phyloP scores from a whole-genome alignment of 1,139 yeast genomes.

The Magnusiomyces suaveolens region DNA sequence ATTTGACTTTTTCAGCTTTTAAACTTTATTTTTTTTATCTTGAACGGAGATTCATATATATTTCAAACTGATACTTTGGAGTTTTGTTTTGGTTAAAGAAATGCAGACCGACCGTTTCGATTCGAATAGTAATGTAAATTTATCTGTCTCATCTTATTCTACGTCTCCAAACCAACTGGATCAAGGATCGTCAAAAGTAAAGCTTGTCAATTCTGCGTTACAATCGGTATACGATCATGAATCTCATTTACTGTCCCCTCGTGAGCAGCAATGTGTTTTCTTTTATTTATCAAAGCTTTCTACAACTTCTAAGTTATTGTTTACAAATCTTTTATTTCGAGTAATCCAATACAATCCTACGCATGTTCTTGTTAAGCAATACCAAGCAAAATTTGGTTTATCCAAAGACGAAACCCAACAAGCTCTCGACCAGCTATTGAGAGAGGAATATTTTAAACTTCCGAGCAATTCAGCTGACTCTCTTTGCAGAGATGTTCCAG shows the following conservation, averaged over 20 bases:
- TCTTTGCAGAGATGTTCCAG: no score
- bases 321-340: slow-evolving; percentile 9
- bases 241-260: neutral
- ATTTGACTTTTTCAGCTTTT: no score
- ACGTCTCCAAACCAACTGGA: neutral
- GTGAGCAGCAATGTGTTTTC: slow-evolving; percentile 9
- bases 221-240: neutral
- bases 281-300: slow-evolving; percentile 6
- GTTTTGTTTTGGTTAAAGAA: no score
- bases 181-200: neutral
- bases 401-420: neutral
- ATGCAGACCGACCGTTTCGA: no score
- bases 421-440: neutral
- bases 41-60: no score
- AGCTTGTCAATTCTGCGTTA: neutral
- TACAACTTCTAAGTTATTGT: slow-evolving; percentile 8
- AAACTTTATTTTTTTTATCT: no score
- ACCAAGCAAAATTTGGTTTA: neutral
- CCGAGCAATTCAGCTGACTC: neutral
- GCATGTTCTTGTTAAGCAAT: neutral
- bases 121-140: no score
- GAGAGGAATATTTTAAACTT: neutral
- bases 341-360: neutral
- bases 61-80: no score
- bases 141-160: no score